phyloP scores from a whole-genome alignment of 208 protist genomes.

The Porcisia deanei region DNA sequence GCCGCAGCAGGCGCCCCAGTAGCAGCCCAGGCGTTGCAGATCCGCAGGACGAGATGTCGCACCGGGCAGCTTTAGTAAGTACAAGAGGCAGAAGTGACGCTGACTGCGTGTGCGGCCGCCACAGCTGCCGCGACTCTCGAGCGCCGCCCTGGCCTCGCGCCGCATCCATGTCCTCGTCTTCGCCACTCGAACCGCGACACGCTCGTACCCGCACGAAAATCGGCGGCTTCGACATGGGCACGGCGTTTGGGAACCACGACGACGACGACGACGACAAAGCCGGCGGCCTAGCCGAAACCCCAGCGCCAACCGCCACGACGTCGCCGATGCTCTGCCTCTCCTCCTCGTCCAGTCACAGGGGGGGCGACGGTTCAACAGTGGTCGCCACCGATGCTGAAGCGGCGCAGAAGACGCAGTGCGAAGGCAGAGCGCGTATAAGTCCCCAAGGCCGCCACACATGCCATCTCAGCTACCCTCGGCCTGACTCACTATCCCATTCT shows the following conservation, averaged over 20 bases:
- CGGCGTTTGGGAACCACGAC: background rate
- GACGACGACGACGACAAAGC: conserved; percentile 1
- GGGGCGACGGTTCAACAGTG: background rate
- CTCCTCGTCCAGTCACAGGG: conserved; percentile 8
- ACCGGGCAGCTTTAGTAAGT: background rate
- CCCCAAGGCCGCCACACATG: background rate
- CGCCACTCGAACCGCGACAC: background rate
- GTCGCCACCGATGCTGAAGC: background rate
- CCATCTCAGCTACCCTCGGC: background rate
- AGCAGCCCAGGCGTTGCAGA: background rate
- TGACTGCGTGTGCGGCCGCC: background rate
- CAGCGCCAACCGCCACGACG: background rate
- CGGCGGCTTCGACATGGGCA: background rate
- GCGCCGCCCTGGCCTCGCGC: background rate
- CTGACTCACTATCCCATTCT: background rate
- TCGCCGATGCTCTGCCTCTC: conserved; percentile 20
- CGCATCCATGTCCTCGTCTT: conserved; percentile 3
- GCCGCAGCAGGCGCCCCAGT: conserved; percentile 3
- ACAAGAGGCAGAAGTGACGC: background rate
- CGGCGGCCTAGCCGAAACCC: background rate
- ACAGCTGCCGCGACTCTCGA: background rate
- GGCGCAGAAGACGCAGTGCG: background rate
- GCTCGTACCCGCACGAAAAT: background rate
- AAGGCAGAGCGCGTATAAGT: too few relatives aligned
- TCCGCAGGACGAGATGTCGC: background rate